Conservation (phyloP, 441 rosid genomes). For the Jatropha multifida region DNA sequence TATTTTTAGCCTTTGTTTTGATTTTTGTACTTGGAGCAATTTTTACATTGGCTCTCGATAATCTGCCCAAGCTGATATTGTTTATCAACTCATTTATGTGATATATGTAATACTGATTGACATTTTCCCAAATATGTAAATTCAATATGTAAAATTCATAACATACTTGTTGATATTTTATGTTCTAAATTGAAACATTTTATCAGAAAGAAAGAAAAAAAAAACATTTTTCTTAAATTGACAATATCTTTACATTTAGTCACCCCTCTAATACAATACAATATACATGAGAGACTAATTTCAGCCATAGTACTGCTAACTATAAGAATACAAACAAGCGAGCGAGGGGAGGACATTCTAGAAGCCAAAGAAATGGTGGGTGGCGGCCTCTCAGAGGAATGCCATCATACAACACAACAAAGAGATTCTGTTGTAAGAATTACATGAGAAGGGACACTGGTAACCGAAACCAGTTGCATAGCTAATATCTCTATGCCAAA, state of each 20-base stretch:
- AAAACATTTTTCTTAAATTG: neutral
- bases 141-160: neutral
- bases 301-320: neutral
- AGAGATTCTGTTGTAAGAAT: constrained; percentile 26
- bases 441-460: neutral
- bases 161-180: too few relatives aligned
- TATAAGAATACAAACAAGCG: constrained; percentile 8
- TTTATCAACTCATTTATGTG: constrained; percentile 49
- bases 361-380: neutral
- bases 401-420: constrained; percentile 26
- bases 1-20: constrained; percentile 58
- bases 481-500: constrained; percentile 28
- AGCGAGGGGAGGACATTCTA: neutral
- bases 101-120: neutral
- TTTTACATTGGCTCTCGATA: constrained; percentile 72
- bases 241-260: constrained; percentile 27
- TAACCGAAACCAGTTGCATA: neutral
- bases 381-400: neutral
- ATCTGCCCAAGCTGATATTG: constrained; percentile 60
- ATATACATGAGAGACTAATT: constrained; percentile 14
- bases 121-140: neutral
- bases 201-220: neutral
- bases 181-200: too few relatives aligned
- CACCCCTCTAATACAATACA: constrained; percentile 3
- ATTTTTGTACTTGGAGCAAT: constrained; percentile 68